These are phyloP conservation scores for Hymenoscyphus linearis DNA, from an alignment of 2,329 filamentous ascomycete species.

Conservation along the genomic window DNA sequence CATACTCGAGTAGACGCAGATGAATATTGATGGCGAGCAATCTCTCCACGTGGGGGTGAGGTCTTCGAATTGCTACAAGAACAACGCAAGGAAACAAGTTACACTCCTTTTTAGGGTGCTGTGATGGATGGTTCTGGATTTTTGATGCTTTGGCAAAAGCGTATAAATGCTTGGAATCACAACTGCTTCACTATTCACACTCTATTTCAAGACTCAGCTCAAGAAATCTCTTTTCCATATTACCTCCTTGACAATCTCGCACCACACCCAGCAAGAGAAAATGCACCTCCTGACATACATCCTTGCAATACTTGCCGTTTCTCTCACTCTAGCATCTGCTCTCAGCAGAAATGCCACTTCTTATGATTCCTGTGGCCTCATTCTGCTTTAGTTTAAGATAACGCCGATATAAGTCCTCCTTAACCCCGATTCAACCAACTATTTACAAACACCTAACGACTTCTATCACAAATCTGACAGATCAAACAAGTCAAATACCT, in stretches of 20 bases:
- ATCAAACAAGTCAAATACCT: background rate
- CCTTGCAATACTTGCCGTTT: background rate
- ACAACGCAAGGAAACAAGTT: too few relatives aligned
- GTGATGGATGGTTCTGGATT: too few relatives aligned
- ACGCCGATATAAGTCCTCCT: background rate
- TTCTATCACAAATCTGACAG: background rate
- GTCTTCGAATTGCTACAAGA: too few relatives aligned
- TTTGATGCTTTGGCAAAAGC: too few relatives aligned
- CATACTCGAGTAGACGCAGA: too few relatives aligned
- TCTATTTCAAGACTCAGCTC: background rate
- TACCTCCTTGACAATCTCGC: background rate
- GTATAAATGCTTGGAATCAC: too few relatives aligned
- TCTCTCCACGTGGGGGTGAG: too few relatives aligned
- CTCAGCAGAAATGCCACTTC: background rate
- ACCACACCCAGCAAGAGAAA: background rate
- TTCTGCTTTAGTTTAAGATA: too few relatives aligned
- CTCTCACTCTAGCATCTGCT: background rate
- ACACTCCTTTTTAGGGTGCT: too few relatives aligned
- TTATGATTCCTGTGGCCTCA: background rate
- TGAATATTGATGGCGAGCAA: too few relatives aligned
- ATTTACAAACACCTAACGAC: background rate
- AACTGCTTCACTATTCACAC: too few relatives aligned
- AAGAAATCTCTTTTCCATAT: background rate
- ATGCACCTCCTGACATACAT: background rate
- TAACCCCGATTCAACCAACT: background rate